Conservation (phyloP, 495 filamentous ascomycete genomes). For the Aspergillus cristatus region DNA sequence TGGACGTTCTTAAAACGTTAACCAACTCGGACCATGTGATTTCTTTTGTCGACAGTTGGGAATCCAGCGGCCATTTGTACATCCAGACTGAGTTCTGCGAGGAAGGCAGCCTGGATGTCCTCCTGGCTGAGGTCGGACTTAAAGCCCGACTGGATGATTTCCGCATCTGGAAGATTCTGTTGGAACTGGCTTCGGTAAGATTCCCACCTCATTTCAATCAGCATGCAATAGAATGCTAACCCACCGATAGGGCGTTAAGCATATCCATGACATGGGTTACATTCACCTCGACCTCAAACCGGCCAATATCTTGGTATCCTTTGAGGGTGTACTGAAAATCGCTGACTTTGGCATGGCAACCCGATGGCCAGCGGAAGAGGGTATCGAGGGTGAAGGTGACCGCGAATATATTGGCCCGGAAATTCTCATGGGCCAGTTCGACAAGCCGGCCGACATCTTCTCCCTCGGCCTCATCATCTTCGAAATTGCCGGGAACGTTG, state of each 20-base stretch:
- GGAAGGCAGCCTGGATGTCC: constrained; percentile 78
- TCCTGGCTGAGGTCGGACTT: constrained; percentile 66
- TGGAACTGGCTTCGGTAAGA: constrained; percentile 66
- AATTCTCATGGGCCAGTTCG: constrained; percentile 70
- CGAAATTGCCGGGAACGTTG: constrained; percentile 85
- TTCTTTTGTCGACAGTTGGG: constrained; percentile 76
- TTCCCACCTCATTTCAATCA: constrained; percentile 1
- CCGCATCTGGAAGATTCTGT: constrained; percentile 92
- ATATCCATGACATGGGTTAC: constrained; percentile 79
- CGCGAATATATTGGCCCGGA: constrained; percentile 94
- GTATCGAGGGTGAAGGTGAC: constrained; percentile 86
- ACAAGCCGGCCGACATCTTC: constrained; percentile 89
- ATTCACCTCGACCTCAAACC: constrained; percentile 95
- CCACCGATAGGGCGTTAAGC: constrained; percentile 60
- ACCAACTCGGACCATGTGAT: constrained; percentile 73
- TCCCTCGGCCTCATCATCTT: constrained; percentile 87
- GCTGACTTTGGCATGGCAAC: constrained; percentile 92
- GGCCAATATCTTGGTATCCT: constrained; percentile 84
- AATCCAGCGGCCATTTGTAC: constrained; percentile 70
- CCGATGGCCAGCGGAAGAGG: constrained; percentile 61
- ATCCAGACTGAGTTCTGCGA: constrained; percentile 97
- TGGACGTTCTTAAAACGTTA: constrained; percentile 61
- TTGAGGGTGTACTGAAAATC: constrained; percentile 88
- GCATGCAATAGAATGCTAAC: constrained; percentile 24
- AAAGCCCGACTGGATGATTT: constrained; percentile 91